Conservation (phyloP, 1,284 basidiomycete species). For the Austroboletus rostrupii region DNA sequence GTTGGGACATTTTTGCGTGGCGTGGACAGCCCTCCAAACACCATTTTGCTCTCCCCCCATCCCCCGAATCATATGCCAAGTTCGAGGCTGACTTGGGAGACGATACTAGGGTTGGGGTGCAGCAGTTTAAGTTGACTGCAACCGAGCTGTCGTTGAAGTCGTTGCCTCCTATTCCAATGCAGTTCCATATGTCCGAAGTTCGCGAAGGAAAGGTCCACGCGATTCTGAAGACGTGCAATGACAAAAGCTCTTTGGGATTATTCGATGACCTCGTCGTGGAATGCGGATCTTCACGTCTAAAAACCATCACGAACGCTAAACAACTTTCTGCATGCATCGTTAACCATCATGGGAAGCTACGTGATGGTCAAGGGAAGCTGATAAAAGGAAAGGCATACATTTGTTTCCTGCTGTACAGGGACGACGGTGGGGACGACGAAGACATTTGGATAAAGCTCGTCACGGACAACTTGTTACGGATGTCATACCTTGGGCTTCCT, state of each 20-base stretch:
- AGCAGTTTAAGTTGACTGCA: neutral
- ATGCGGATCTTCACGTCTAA: neutral
- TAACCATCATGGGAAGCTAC: neutral
- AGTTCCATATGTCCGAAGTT: neutral
- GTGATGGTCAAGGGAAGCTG: slow-evolving; percentile 1
- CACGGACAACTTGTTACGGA: slow-evolving; percentile 5
- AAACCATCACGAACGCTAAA: neutral
- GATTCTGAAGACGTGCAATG: neutral
- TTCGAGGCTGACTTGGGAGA: slow-evolving; percentile 1
- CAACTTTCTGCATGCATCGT: slow-evolving; percentile 5
- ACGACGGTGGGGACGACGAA: neutral
- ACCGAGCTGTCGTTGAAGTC: slow-evolving; percentile 2
- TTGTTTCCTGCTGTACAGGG: slow-evolving; percentile 6
- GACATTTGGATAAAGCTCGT: slow-evolving; percentile 4
- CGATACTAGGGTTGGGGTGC: slow-evolving; percentile 2
- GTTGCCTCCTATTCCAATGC: slow-evolving; percentile 1
- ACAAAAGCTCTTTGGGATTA: neutral
- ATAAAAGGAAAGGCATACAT: slow-evolving; percentile 3
- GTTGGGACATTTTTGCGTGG: slow-evolving; percentile 17
- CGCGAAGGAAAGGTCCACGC: neutral
- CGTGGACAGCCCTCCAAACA: slow-evolving; percentile 11
- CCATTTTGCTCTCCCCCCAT: slow-evolving; percentile 12
- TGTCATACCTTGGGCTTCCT: neutral
- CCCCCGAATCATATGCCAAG: slow-evolving; percentile 7
- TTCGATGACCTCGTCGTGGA: slow-evolving; percentile 1